Percentiles rank a stretch among this genome's conserved stretches.
Evolutionary conservation across 179 eudicot genomes (phyloP).

Genomic region (Camellia oleifera): DNA sequence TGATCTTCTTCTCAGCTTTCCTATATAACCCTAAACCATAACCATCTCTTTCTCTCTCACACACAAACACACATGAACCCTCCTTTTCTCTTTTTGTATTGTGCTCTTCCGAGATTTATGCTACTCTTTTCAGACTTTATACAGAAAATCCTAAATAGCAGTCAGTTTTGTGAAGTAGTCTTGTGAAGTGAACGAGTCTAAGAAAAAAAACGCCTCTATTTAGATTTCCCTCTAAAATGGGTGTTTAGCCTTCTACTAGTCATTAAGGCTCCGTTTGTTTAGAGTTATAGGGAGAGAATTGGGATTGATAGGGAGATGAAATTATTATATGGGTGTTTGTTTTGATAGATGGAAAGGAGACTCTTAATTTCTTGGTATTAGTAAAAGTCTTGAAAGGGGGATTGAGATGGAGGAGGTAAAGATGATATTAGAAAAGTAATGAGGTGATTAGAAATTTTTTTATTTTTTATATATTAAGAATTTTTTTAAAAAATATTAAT

Average conservation of each 20-base stretch:
- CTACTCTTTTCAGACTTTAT: conserved; percentile 32
- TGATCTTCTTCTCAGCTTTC: conserved; percentile 8
- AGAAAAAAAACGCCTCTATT: conserved; percentile 4
- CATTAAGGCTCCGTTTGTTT: no score
- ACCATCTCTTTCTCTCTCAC: background rate
- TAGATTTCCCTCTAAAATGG: background rate
- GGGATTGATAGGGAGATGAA: no score
- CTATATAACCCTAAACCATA: conserved; percentile 21
- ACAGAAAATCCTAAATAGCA: conserved; percentile 33
- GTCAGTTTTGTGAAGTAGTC: background rate
- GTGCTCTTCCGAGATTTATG: conserved; percentile 54
- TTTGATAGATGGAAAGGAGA: no score
- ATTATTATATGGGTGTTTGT: no score
- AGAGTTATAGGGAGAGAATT: no score
- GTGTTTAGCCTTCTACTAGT: background rate
- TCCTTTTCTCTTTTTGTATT: background rate
- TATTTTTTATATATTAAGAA: no score
- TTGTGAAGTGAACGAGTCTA: background rate
- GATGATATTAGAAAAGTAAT: no score
- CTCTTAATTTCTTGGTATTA: no score
- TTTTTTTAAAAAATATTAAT: no score
- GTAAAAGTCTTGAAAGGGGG: no score
- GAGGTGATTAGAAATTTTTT: no score
- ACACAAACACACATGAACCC: background rate
- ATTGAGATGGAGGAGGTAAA: no score